Base-by-base conservation (phyloP, 1,284 basidiomycete species). In the Ustilago tritici region DNA sequence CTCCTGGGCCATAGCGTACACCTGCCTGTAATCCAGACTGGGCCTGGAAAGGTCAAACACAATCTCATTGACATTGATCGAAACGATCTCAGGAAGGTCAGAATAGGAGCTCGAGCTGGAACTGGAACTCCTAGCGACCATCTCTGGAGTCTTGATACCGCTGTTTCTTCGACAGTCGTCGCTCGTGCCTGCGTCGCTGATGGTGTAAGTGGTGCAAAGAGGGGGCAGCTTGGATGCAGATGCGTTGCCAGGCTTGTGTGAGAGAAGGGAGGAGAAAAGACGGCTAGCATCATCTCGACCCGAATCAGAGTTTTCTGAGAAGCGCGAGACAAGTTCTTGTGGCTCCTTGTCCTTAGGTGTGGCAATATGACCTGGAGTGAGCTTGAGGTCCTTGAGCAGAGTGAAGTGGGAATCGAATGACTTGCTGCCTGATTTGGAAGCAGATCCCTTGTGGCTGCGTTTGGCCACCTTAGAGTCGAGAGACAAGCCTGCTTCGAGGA, bases 11-110 rank as follows among this genome's bases (percentile, higher is more conserved):
- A 64, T n/a, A 2, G 61, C 61, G 36, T 64, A 64, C 3, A 64
- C 61, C 2, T 54, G 34, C 34, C 47, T 56, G 47, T 64, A 64
- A 31, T 67, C 65, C 23, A 70, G 31, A 43, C 59, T 60, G 1
- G 49, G 38, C 4, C 61, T 56, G 11, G 62, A 62, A 23, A 75
- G 49, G 41, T 75, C 72, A 28, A 75, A 75, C 4, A 74, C 28
- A n/a, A 47, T 56, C n/a, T 61, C 63, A 32, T 66, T 43, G 1
- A 46, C 62, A 17, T n/a, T 56, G 40, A 54, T 12, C 7, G 56
- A 43, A n/a, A 41, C 53, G 34, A 61, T 36, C 9, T 71, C 70
- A 11, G 56, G 52, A 7, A 63, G 60, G 23, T 71, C 70, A 11
- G 70, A 66, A 10, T 46, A 35, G 3, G 59, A 66, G 50, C 62